Base-by-base conservation (phyloP, 148 eudicot genomes). In the Arbutus unedo region DNA sequence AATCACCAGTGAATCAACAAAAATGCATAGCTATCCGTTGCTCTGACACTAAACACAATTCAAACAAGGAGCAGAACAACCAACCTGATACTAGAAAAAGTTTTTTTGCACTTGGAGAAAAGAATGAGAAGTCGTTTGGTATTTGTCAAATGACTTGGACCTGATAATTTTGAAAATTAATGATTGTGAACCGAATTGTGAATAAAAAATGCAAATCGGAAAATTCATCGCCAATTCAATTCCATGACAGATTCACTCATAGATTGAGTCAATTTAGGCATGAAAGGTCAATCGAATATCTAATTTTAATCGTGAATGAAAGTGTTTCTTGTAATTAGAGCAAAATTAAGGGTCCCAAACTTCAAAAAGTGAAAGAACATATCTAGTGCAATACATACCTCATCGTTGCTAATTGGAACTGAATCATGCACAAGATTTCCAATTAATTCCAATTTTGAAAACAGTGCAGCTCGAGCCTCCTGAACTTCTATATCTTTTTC, bases 401-500 rank as follows among this genome's bases (percentile, higher is more conserved):
- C 99, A 86, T 96, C 93, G 41, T 92, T 83, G 89, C 87, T 85
- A 53, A 94, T 83, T 68, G 95, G 99, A 77, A 96, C 99, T 41
- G 98, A 90, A 88, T 96, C 97, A 86, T 96, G 99, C 81, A 96
- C 90, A 76, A 96, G 92, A 84, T 96, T 96, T 71, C 99, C 99
- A 76, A 96, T 91, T 54, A 79, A 53, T 81, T 88, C 88, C 86
- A 94, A 86, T 79, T 88, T 93, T 25, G 94, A 89, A 86, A 89
- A 79, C 82, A 94, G 77, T 55, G 84, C 88, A 45, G 87, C 82
- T 55, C 83, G 83, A 85, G 93, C 91, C 87, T 90, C 99, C 76
- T 89, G 88, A 80, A 92, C 99, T 85, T 94, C 97, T 55, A 80
- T 91, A 47, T 93, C 91, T 85, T 90, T 93, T 62, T 88, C 57